Evolutionary conservation across 257 asterid genomes (phyloP), one percentile per base, ranked within the genome.

Genomic region (Anisodus tanguticus): DNA sequence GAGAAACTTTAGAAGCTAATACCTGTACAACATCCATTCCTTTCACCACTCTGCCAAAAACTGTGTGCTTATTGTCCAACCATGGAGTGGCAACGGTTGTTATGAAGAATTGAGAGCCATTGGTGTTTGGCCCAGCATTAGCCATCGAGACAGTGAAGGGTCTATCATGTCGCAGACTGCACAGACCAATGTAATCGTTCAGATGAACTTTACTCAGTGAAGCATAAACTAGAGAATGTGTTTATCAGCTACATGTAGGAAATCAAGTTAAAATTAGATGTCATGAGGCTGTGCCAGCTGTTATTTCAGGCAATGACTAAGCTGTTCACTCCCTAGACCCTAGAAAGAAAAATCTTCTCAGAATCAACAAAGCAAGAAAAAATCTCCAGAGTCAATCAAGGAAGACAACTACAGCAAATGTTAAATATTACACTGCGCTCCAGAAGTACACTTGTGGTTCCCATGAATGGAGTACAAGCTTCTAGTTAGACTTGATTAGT

Each of bases 21-120:
- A 95, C 98, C 99, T 97, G 99, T 59, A 97, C 99, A 83, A 97
- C 98, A 82, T 97, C 99, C 98, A 93, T 93, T 88, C 99, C 99
- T 85, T 95, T 97, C 60, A 87, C 91, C 72, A 97, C 97, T 90
- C 99, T 91, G 85, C 98, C 98, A 87, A 93, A 95, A 88, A 97
- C 99, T 77, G 99, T 95, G 90, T 97, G 99, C 89, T 95, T 97
- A 91, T 95, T 97, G 91, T 97, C 99, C 91, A 97, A 87, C 99
- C 98, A 97, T 45, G 98, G 98, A 85, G 99, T 95, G 85, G 98
- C 98, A 85, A 97, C 98, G 3, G 98, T 97, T 45, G 99, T 95
- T 68, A 95, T 90, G 85, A 97, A 97, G 87, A 97, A 97, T 59
- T 97, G 98, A 70, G 99, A 97, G 53, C 99, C 98, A 45, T 97